Conservation (phyloP, 106 monocot species). For the Dioscorea dumetorum region DNA sequence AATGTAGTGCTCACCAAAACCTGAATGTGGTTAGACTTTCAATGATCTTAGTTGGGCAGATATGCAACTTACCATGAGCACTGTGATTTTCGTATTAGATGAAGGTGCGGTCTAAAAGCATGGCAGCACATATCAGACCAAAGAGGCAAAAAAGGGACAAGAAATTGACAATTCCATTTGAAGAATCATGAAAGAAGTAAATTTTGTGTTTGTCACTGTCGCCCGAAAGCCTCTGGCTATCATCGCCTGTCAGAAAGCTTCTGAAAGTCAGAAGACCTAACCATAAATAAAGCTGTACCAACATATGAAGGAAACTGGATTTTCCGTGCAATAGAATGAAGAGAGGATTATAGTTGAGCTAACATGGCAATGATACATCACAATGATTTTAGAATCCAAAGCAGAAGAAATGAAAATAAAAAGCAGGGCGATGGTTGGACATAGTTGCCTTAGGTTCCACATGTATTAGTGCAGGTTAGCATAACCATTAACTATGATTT, state of each 20-base stretch:
- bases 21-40: too few relatives aligned
- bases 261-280: neutral
- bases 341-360: neutral
- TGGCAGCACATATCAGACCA: conserved; percentile 42
- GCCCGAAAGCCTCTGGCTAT: conserved; percentile 89
- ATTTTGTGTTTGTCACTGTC: conserved; percentile 67
- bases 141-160: conserved; percentile 55
- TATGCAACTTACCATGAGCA: too few relatives aligned
- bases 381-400: neutral
- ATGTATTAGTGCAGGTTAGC: too few relatives aligned
- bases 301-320: too few relatives aligned
- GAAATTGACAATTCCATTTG: conserved; percentile 38
- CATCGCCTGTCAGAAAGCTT: conserved; percentile 64
- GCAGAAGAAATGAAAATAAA: neutral
- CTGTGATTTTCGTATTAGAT: too few relatives aligned
- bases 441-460: too few relatives aligned
- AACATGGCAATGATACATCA: neutral
- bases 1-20: too few relatives aligned
- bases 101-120: conserved; percentile 34
- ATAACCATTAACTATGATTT: neutral
- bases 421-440: neutral
- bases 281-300: too few relatives aligned
- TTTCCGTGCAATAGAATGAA: neutral
- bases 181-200: conserved; percentile 48
- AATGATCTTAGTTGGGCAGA: too few relatives aligned